A percentile compares a stretch with the other conserved stretches of the same genome.
These are phyloP conservation scores for Blastocystis sp. DNA, from an alignment of 352 stramenopile genomes.

Conservation along the genomic window DNA sequence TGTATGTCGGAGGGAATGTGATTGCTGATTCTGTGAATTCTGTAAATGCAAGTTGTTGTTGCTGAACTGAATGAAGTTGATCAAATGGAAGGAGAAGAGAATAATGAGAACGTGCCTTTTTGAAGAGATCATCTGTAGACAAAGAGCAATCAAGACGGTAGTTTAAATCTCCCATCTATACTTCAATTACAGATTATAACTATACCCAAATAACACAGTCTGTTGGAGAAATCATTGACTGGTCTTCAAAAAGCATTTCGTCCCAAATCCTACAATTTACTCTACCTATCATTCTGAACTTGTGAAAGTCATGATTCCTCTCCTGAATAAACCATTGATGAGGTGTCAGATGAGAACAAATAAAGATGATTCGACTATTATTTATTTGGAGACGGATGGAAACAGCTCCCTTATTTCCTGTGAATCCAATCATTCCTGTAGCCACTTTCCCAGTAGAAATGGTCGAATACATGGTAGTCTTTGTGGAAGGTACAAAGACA, in stretches of 20 bases:
- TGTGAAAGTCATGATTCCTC: conserved; percentile 21
- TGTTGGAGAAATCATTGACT: not conserved
- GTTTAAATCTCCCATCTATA: conserved; percentile 53
- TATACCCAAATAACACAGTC: conserved; percentile 1
- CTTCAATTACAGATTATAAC: not conserved
- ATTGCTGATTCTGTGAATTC: not conserved
- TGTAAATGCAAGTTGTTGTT: not conserved
- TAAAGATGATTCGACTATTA: not conserved
- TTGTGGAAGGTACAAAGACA: not conserved
- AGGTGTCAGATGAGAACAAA: conserved; percentile 35
- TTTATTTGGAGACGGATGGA: not conserved
- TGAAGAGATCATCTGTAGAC: not conserved
- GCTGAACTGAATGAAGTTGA: not conserved
- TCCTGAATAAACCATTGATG: not conserved
- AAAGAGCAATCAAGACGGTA: not conserved
- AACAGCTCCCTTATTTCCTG: conserved; percentile 49
- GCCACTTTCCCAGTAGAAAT: not conserved
- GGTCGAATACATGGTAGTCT: not conserved
- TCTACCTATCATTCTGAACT: not conserved
- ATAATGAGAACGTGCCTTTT: not conserved
- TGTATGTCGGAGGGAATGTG: conserved; percentile 45
- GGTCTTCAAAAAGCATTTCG: not conserved
- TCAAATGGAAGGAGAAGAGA: not conserved
- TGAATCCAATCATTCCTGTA: conserved; percentile 12
- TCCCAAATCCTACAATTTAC: conserved; percentile 1